Evolutionary conservation across 208 protist species (phyloP), one percentile per base, ranked within the genome.

Genomic region (Leptomonas pyrrhocoris): DNA sequence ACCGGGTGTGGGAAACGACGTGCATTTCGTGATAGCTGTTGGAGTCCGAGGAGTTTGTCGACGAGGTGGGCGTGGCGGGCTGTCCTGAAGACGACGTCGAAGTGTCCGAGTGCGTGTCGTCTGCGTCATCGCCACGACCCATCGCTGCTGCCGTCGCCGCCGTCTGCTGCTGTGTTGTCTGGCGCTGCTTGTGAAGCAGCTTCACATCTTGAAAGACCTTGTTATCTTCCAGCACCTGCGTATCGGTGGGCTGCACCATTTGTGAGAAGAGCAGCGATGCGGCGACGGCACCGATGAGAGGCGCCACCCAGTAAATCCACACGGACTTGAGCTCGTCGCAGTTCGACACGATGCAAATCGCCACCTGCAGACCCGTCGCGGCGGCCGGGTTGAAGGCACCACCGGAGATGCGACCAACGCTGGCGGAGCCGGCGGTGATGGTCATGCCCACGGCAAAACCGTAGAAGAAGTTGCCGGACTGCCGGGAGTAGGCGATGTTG

Each of bases 291-390:
- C 90, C 90, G 46, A 79, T 72, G 30, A 94, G 50, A 16, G 90
- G 90, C 2, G 90, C 88, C 23, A 95, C 59, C 88, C 90, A 95
- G 79, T 95, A 91, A 16, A 95, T 63, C 88, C 90, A 95, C 56
- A 94, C 85, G 19, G 60, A 71, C 66, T 80, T 81, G 59, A 95
- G 65, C 16, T 81, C 72, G 23, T 88, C 81, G 53, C 90, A 95
- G 61, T 78, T 69, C 21, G 85, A 86, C 25, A 85, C 75, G 46
- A 95, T 71, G 63, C 90, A 95, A 31, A 85, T 55, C 19, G 90
- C 83, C 45, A 92, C 38, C 73, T 95, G 88, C 51, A 95, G 80
- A 8, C 90, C 90, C 13, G 88, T 93, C 9, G 90, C 88, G 23
- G 81, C 86, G 55, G 90, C 90, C 0, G 90, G 90, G 70, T 95